phyloP scores from a whole-genome alignment of 768 basidiomycete species.

The Lactarius sanguifluus region DNA sequence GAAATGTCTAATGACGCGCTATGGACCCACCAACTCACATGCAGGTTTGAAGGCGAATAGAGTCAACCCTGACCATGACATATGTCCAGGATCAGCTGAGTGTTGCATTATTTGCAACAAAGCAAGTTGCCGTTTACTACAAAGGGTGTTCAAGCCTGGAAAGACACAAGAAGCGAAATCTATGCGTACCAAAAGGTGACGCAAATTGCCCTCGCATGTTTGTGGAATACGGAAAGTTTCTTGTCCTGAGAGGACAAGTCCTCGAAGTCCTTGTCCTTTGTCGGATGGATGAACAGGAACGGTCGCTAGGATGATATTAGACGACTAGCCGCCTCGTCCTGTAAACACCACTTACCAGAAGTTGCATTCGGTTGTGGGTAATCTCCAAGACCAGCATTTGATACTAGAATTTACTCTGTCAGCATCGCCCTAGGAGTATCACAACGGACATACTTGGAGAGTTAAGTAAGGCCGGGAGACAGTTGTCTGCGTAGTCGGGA shows the following conservation, averaged over 20 bases:
- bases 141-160: not conserved
- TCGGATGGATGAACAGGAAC: constrained; percentile 28
- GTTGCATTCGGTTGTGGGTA: constrained; percentile 15
- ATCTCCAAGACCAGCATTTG: constrained; percentile 24
- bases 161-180: not conserved
- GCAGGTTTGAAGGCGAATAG: constrained; percentile 28
- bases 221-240: constrained; percentile 23
- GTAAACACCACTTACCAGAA: constrained; percentile 24
- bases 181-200: constrained; percentile 21
- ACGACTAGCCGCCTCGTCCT: not conserved
- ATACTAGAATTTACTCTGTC: constrained; percentile 18
- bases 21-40: constrained; percentile 21
- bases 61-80: constrained; percentile 24
- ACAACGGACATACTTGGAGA: constrained; percentile 22
- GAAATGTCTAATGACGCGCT: not conserved
- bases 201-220: constrained; percentile 26
- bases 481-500: constrained; percentile 26
- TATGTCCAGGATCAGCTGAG: constrained; percentile 5
- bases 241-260: constrained; percentile 19
- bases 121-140: constrained; percentile 30
- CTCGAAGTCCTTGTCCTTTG: constrained; percentile 21
- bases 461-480: constrained; percentile 28
- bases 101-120: constrained; percentile 23
- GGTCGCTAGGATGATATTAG: constrained; percentile 23
- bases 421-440: not conserved